Evolutionary conservation across 192 early-diverging fungal genomes (phyloP).

Genomic region (Umbelopsis sp.): DNA sequence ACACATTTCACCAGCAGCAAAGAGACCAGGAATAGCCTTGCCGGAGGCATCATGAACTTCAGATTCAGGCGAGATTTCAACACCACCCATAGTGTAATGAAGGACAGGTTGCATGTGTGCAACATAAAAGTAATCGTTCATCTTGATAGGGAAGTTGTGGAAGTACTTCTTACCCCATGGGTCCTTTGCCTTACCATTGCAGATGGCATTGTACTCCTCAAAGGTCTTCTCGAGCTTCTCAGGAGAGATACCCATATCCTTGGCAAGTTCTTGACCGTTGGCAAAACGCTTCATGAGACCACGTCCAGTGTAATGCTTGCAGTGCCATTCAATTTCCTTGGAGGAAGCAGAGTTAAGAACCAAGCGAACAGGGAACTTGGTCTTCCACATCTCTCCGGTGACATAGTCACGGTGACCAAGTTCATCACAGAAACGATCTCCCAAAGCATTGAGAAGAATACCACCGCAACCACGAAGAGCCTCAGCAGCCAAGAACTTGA

Average conservation of each 20-base stretch:
- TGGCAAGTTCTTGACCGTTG: conserved; percentile 73
- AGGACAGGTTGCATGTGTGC: conserved; percentile 77
- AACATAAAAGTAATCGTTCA: conserved; percentile 64
- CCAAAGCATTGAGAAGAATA: conserved; percentile 77
- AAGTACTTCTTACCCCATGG: conserved; percentile 74
- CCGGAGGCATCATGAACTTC: conserved; percentile 58
- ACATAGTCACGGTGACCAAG: conserved; percentile 93
- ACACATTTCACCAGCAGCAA: conserved; percentile 92
- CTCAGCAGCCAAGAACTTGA: conserved; percentile 96
- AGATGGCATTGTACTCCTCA: conserved; percentile 61
- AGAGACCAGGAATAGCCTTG: conserved; percentile 75
- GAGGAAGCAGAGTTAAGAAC: conserved; percentile 82
- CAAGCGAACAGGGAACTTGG: conserved; percentile 82
- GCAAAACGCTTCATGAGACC: conserved; percentile 86
- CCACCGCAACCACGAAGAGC: conserved; percentile 94
- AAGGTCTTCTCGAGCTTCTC: conserved; percentile 56
- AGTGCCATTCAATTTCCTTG: conserved; percentile 93
- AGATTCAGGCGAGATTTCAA: conserved; percentile 76
- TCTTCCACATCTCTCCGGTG: conserved; percentile 85
- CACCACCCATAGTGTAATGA: conserved; percentile 91
- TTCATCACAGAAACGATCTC: conserved; percentile 91
- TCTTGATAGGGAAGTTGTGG: conserved; percentile 59
- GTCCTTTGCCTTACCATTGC: conserved; percentile 55
- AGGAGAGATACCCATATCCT: conserved; percentile 67
- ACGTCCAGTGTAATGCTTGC: conserved; percentile 88